Conservation (phyloP, 2,329 filamentous ascomycete species). For the Pseudocercospora pini-densiflorae region DNA sequence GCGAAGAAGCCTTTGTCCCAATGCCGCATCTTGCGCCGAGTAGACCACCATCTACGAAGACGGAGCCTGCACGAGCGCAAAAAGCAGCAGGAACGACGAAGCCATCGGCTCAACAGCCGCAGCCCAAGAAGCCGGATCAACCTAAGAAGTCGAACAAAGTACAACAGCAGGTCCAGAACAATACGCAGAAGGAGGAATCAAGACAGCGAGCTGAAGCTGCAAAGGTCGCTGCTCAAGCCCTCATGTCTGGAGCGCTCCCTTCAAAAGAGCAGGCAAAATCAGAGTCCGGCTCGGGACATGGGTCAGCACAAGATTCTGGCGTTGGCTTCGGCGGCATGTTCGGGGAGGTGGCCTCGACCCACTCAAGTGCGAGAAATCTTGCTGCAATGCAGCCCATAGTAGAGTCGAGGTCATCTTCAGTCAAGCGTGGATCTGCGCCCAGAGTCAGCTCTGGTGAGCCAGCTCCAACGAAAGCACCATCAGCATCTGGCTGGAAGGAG, state of each 20-base stretch:
- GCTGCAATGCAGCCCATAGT: constrained; percentile 16
- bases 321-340: constrained; percentile 5
- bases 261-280: not conserved
- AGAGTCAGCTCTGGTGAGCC: constrained; percentile 3
- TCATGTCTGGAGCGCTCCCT: constrained; percentile 35
- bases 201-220: constrained; percentile 9
- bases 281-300: not conserved
- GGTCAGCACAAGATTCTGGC: constrained; percentile 19
- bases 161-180: constrained; percentile 14
- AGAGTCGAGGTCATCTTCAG: constrained; percentile 13
- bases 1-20: constrained; percentile 28
- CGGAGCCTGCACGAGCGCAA: not conserved
- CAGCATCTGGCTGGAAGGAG: not conserved
- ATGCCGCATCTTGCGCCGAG: constrained; percentile 11
- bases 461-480: not conserved
- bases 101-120: not conserved
- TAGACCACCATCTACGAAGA: not conserved
- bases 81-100: not conserved
- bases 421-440: not conserved
- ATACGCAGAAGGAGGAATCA: constrained; percentile 2
- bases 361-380: constrained; percentile 7
- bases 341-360: not conserved
- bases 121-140: constrained; percentile 5
- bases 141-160: constrained; percentile 7
- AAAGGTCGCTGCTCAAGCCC: constrained; percentile 16